Evolutionary conservation across 1,139 yeast genomes (phyloP), one percentile per base, ranked within the genome.

Genomic region (Kurtzmaniella quercitrusa): DNA sequence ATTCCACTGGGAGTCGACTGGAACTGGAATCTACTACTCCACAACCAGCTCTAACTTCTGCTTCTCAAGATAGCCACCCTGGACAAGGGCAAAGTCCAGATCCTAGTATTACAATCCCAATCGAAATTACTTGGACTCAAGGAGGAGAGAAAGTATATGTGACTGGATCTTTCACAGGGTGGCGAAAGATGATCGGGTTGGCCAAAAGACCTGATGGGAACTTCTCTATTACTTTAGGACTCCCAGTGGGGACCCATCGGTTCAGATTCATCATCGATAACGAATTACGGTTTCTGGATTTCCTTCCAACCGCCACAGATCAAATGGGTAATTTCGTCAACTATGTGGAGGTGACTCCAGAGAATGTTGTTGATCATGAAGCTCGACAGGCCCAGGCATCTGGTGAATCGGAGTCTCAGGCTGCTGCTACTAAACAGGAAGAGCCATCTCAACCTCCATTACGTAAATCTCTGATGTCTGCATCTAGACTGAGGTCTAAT

Each of bases 91-190:
- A 46, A 25, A 48, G 52, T 41, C 53, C 57, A 12, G 63, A 65
- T 43, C 60, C 68, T n/a, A 58, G 47, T 41, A 52, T 61, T 8
- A 66, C 83, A 36, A 74, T 88, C 34, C 89, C 95, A 0, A 85
- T 91, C 1, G 90, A 85, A 46, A 84, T 93, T 43, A 82, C 81
- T 53, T 93, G 98, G 98, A 83, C 82, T 17, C 96, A 91, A 63
- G 97, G 97, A 11, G 98, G 98, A 48, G 79, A 79, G 43, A 87
- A 87, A 56, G 98, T 93, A 1, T 73, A 73, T 50, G 76, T 73
- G 3, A 73, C 78, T 10, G 78, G 78, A 2, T 70, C 76, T 3
- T 73, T 73, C 50, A 73, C 78, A 1, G 77, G 75, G 3, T 73
- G 78, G 78, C 61, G 77, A 46, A 73, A 73, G 50, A 73, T 73